Evolutionary conservation across 306 rosid genomes (phyloP).

Genomic region (Malus sieversii): DNA sequence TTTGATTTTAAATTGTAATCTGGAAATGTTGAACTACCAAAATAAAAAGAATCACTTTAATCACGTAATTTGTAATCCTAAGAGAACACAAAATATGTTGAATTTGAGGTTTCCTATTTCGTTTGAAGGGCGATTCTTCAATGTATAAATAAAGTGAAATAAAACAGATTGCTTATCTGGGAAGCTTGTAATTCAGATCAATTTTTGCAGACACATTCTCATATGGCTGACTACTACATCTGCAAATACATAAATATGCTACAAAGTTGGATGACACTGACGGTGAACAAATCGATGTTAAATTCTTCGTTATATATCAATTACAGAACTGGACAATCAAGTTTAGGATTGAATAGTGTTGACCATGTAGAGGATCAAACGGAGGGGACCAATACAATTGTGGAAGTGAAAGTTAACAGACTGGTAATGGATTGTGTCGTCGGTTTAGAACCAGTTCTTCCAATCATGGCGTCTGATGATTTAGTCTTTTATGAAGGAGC

Average conservation of each 20-base stretch:
- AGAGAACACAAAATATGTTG: background rate
- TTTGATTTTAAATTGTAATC: background rate
- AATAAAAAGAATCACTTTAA: no score
- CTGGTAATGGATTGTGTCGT: background rate
- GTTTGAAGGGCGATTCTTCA: background rate
- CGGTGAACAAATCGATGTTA: no score
- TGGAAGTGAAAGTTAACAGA: background rate
- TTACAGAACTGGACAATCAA: no score
- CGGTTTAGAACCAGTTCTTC: conserved; percentile 2
- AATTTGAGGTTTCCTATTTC: background rate
- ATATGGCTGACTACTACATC: background rate
- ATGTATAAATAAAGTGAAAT: background rate
- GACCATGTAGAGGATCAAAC: no score
- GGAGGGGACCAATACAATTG: background rate
- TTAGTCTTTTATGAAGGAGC: conserved; percentile 3
- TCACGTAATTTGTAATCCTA: background rate
- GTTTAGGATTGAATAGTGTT: no score
- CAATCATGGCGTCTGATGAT: background rate
- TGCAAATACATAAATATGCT: background rate
- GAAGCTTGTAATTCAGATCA: background rate
- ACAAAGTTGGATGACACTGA: no score
- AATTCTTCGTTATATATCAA: no score
- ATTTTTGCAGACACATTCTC: conserved; percentile 18
- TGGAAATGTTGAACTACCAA: background rate
- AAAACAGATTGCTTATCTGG: background rate